A percentile compares a stretch with the other conserved stretches of the same genome.
Evolutionary conservation across 2,329 filamentous ascomycete genomes (phyloP).

Genomic region (Cordyceps farinosa): DNA sequence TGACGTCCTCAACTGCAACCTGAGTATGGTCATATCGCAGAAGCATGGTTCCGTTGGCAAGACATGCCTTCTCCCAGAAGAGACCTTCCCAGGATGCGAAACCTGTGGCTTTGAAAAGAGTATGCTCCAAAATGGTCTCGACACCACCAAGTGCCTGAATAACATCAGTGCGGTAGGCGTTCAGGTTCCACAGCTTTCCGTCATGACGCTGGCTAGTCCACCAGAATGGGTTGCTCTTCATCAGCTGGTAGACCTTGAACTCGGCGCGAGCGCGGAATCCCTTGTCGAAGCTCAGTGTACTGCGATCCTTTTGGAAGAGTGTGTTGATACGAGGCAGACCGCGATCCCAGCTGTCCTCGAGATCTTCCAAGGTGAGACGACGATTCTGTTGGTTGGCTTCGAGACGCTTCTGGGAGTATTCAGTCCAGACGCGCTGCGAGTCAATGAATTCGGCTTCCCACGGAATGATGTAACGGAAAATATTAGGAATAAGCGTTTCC

Average conservation of each 20-base stretch:
- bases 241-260: constrained; percentile 97
- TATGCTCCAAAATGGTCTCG: constrained; percentile 96
- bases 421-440: constrained; percentile 97
- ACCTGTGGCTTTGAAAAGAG: constrained; percentile 92
- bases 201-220: constrained; percentile 98
- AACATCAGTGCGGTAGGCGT: constrained; percentile 92
- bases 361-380: constrained; percentile 86
- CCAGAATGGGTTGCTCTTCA: constrained; percentile 99
- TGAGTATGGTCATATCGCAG: constrained; percentile 42
- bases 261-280: constrained; percentile 93
- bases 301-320: constrained; percentile 96
- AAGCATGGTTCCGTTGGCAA: constrained; percentile 42
- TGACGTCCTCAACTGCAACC: constrained; percentile 46
- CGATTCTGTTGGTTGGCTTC: constrained; percentile 98
- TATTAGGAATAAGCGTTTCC: constrained; percentile 96
- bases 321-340: constrained; percentile 98
- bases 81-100: constrained; percentile 97
- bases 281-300: constrained; percentile 96
- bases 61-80: constrained; percentile 73
- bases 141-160: constrained; percentile 96
- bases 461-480: constrained; percentile 98
- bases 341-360: constrained; percentile 98
- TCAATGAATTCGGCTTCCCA: constrained; percentile 99
- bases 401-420: constrained; percentile 95
- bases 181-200: constrained; percentile 95